phyloP scores from a whole-genome alignment of 257 asterid species.

The Euphrasia confusa region DNA sequence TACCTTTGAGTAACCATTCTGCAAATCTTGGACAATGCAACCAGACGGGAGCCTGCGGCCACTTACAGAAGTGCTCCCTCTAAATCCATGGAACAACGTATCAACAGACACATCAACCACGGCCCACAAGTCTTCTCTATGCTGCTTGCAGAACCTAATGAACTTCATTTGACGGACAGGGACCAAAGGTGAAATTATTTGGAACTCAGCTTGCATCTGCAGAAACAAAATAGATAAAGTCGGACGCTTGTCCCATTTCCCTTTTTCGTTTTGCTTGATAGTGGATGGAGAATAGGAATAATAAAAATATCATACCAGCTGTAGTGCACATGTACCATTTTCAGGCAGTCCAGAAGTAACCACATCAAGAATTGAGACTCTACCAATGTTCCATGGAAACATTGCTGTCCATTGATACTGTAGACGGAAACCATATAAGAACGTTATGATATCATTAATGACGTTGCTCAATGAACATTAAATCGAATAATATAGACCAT shows the following conservation, averaged over 20 bases:
- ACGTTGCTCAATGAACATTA: too few species aligned
- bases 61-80: constrained; percentile 26
- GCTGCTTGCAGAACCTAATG: constrained; percentile 84
- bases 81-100: constrained; percentile 32
- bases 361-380: constrained; percentile 36
- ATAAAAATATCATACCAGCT: constrained; percentile 47
- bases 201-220: constrained; percentile 86
- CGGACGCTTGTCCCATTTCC: background rate
- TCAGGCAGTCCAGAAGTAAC: constrained; percentile 36
- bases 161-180: constrained; percentile 57
- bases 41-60: constrained; percentile 94
- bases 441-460: too few species aligned
- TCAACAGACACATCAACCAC: constrained; percentile 84
- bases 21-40: constrained; percentile 63
- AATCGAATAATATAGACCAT: too few species aligned
- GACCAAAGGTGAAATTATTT: constrained; percentile 66
- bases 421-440: constrained; percentile 10
- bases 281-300: constrained; percentile 11
- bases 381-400: constrained; percentile 51
- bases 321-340: constrained; percentile 38
- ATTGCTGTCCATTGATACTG: constrained; percentile 51
- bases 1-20: constrained; percentile 76
- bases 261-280: background rate
- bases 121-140: constrained; percentile 66
- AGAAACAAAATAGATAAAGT: constrained; percentile 6